These are phyloP conservation scores for Cyanophora paradoxa DNA, from an alignment of 78 protist species.

Conservation along the genomic window DNA sequence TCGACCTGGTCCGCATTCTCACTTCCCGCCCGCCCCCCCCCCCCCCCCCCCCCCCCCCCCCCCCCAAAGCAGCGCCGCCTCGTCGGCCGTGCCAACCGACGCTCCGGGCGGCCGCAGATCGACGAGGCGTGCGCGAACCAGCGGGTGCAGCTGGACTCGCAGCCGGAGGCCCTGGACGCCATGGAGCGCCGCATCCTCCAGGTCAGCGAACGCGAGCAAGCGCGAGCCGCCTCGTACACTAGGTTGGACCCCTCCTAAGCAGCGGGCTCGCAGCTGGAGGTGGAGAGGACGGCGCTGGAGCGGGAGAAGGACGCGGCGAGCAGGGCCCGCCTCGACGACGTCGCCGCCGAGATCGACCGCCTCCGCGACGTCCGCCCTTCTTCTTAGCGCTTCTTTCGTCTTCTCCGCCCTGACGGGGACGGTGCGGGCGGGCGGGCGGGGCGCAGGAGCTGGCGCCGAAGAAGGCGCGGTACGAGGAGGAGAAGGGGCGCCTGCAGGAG, in stretches of 20 bases:
- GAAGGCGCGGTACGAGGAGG: slow-evolving; percentile 61
- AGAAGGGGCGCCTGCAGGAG: slow-evolving; percentile 62
- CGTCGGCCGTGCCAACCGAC: background rate
- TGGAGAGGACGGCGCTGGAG: slow-evolving; percentile 78
- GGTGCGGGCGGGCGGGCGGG: slow-evolving; percentile 40
- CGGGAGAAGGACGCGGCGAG: slow-evolving; percentile 60
- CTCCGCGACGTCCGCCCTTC: too few relatives aligned
- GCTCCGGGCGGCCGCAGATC: too few relatives aligned
- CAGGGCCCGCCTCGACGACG: slow-evolving; percentile 53
- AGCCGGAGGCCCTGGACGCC: slow-evolving; percentile 86
- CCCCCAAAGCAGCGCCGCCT: background rate
- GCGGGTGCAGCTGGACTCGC: slow-evolving; percentile 86
- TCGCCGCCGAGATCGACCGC: slow-evolving; percentile 47
- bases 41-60: background rate
- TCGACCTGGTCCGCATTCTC: slow-evolving; percentile 76
- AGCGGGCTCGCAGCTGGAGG: too few relatives aligned
- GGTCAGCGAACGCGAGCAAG: too few relatives aligned
- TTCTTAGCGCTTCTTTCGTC: too few relatives aligned
- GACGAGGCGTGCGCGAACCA: slow-evolving; percentile 92
- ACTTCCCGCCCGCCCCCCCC: background rate
- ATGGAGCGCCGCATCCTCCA: slow-evolving; percentile 77
- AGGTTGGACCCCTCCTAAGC: too few relatives aligned
- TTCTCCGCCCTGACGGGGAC: too few relatives aligned
- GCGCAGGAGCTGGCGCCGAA: slow-evolving; percentile 73
- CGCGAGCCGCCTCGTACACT: too few relatives aligned